These are phyloP conservation scores for Acidomyces sp. DNA, from an alignment of 495 filamentous ascomycete genomes.

Conservation along the genomic window DNA sequence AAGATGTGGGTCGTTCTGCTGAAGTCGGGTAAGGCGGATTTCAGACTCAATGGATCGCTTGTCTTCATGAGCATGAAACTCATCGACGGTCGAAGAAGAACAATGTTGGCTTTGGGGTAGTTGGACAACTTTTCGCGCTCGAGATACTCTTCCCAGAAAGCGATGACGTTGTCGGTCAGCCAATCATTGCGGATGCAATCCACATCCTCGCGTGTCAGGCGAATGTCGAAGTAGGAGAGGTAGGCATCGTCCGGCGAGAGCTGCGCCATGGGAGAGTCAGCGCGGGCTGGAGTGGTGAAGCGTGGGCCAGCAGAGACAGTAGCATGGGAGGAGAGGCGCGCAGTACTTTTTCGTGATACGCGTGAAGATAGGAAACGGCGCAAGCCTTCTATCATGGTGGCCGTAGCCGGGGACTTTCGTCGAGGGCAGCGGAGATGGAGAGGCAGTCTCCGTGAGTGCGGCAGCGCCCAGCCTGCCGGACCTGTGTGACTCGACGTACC, in stretches of 20 bases:
- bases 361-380: too few relatives aligned
- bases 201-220: conserved; percentile 72
- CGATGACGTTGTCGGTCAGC: conserved; percentile 95
- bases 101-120: conserved; percentile 68
- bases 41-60: conserved; percentile 58
- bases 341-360: too few relatives aligned
- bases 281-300: too few relatives aligned
- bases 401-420: too few relatives aligned
- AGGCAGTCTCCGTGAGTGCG: too few relatives aligned
- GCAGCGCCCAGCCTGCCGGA: too few relatives aligned
- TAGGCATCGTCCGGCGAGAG: conserved; percentile 58
- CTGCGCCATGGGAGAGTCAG: too few relatives aligned
- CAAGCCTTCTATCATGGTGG: too few relatives aligned
- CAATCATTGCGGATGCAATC: conserved; percentile 82
- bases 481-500: conserved; percentile 10
- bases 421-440: too few relatives aligned
- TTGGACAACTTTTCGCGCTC: conserved; percentile 71
- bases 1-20: conserved; percentile 80
- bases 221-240: conserved; percentile 59
- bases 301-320: too few relatives aligned
- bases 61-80: conserved; percentile 84
- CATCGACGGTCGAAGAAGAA: conserved; percentile 87
- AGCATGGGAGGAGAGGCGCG: too few relatives aligned
- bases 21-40: conserved; percentile 67
- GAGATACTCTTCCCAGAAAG: conserved; percentile 97